Percentiles rank a stretch among this genome's conserved stretches.
These are phyloP conservation scores for Trametopsis cervina DNA, from an alignment of 768 basidiomycete species.

Conservation along the genomic window DNA sequence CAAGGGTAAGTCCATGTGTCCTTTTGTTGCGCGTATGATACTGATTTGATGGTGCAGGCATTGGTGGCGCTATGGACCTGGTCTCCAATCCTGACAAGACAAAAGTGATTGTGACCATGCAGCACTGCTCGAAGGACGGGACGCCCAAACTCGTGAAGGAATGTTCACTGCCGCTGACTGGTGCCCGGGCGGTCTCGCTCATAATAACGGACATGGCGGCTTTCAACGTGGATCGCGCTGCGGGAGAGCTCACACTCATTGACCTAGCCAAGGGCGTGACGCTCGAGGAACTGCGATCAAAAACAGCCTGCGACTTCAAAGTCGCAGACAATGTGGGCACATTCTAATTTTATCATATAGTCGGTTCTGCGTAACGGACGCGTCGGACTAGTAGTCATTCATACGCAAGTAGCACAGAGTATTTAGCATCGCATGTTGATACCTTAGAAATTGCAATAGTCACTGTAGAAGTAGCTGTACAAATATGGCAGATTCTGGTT, in stretches of 20 bases:
- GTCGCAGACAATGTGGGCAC: slow-evolving; percentile 44
- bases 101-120: slow-evolving; percentile 82
- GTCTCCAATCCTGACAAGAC: slow-evolving; percentile 94
- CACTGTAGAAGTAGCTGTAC: too few species aligned
- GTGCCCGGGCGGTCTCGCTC: slow-evolving; percentile 76
- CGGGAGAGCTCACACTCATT: slow-evolving; percentile 63
- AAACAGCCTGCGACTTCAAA: slow-evolving; percentile 78
- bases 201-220: slow-evolving; percentile 90
- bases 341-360: slow-evolving; percentile 28
- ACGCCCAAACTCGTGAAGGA: slow-evolving; percentile 76
- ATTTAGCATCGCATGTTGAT: too few species aligned
- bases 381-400: too few species aligned
- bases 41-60: slow-evolving; percentile 38
- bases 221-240: slow-evolving; percentile 75
- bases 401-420: too few species aligned
- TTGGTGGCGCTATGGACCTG: slow-evolving; percentile 93
- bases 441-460: too few species aligned
- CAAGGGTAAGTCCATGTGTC: slow-evolving; percentile 42
- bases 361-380: neutral
- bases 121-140: slow-evolving; percentile 86
- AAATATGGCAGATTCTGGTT: too few species aligned
- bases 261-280: slow-evolving; percentile 80
- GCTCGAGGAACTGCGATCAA: slow-evolving; percentile 73
- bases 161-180: slow-evolving; percentile 82
- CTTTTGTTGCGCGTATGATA: neutral